Percentiles rank a stretch among this genome's conserved stretches.
Evolutionary conservation across 306 rosid species (phyloP).

Genomic region (Dicorynia guianensis): DNA sequence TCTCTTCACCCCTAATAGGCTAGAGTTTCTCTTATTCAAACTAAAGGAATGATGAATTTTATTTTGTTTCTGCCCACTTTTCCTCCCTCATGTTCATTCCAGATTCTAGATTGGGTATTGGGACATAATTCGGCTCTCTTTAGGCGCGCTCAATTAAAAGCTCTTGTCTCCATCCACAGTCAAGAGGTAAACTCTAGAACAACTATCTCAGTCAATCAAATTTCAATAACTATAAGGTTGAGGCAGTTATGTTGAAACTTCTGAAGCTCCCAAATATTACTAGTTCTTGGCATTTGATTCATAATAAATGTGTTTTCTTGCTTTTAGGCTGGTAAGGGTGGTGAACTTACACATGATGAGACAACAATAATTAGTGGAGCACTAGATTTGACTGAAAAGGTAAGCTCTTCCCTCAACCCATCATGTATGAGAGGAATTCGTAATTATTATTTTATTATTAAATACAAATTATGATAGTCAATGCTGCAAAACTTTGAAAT

Average conservation of each 20-base stretch:
- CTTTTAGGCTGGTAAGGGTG: constrained; percentile 94
- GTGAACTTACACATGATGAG: constrained; percentile 96
- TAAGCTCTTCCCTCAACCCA: constrained; percentile 28
- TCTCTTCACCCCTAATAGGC: neutral
- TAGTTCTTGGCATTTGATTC: neutral
- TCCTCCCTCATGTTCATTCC: constrained; percentile 41
- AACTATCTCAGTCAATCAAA: constrained; percentile 24
- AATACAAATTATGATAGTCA: neutral
- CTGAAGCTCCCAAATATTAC: constrained; percentile 23
- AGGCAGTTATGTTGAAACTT: constrained; percentile 23
- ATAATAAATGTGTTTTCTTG: constrained; percentile 27
- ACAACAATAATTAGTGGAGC: constrained; percentile 97
- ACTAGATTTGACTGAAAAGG: constrained; percentile 94
- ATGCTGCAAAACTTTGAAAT: neutral
- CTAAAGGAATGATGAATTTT: constrained; percentile 1
- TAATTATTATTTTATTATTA: no score
- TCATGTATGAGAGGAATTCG: neutral
- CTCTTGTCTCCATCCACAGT: constrained; percentile 90
- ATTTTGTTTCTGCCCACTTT: constrained; percentile 6
- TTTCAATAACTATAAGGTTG: neutral
- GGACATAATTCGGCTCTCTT: constrained; percentile 94
- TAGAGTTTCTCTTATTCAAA: neutral
- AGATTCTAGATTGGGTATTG: constrained; percentile 79
- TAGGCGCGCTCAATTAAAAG: constrained; percentile 95
- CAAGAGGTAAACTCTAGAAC: constrained; percentile 68